Conservation (phyloP, 1,139 yeast genomes). For the Taphrina confusa region DNA sequence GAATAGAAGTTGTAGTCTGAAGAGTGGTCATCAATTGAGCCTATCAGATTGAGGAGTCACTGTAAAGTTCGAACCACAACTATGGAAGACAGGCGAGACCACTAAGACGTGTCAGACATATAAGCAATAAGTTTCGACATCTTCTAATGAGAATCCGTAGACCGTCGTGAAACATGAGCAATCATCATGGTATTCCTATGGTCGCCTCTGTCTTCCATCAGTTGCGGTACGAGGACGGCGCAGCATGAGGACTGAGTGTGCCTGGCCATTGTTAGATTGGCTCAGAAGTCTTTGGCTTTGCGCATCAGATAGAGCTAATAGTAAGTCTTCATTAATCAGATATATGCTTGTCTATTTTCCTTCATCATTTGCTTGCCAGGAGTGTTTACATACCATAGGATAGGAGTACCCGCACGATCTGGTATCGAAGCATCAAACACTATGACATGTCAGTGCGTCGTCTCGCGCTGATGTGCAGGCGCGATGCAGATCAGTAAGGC, state of each 20-base stretch:
- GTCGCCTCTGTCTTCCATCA: constrained; percentile 11
- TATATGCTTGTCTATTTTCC: constrained; percentile 34
- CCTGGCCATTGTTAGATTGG: no score
- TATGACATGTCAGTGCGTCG: no score
- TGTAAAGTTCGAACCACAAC: no score
- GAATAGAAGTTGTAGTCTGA: no score
- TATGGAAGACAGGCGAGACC: constrained; percentile 12
- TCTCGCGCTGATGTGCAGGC: neutral
- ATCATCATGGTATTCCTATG: constrained; percentile 14
- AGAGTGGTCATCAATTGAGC: no score
- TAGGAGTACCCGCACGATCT: no score
- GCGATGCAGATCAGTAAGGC: constrained; percentile 32
- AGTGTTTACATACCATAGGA: no score
- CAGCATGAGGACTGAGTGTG: no score
- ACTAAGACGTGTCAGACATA: constrained; percentile 17
- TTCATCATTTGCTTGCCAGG: constrained; percentile 31
- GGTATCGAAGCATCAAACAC: no score
- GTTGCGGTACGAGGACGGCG: no score
- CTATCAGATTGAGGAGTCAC: no score
- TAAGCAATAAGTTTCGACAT: constrained; percentile 22
- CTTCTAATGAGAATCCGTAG: constrained; percentile 31
- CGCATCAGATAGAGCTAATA: constrained; percentile 36
- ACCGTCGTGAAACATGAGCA: constrained; percentile 31
- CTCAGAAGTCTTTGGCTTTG: no score
- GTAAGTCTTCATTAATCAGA: constrained; percentile 34